Conservation (phyloP, 2,329 filamentous ascomycete genomes). For the Colletotrichum sp. region DNA sequence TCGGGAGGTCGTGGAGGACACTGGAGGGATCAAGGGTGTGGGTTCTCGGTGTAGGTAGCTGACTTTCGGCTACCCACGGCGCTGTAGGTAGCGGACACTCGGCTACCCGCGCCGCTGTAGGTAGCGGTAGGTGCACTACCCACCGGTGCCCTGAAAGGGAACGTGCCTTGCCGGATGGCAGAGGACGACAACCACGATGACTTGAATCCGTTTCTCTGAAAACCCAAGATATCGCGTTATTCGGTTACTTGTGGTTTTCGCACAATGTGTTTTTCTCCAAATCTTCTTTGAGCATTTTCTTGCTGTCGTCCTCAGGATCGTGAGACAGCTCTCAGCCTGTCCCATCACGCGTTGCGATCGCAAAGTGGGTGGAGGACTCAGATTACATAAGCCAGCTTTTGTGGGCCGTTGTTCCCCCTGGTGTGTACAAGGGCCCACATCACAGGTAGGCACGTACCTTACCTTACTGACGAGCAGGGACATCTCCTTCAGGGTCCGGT, state of each 20-base stretch:
- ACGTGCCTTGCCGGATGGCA: too few species aligned
- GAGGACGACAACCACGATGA: neutral
- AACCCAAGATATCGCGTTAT: neutral
- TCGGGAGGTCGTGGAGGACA: neutral
- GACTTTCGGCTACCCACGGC: too few species aligned
- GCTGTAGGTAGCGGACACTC: too few species aligned
- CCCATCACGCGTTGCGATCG: neutral
- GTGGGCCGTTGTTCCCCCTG: neutral
- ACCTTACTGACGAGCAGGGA: neutral
- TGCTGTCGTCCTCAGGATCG: neutral
- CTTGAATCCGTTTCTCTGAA: neutral
- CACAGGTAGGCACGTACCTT: neutral
- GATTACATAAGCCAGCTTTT: neutral
- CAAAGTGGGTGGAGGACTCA: neutral
- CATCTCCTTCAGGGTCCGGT: neutral
- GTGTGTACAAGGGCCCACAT: neutral
- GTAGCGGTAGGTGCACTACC: too few species aligned
- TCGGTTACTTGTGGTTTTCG: neutral
- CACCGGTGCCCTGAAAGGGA: too few species aligned
- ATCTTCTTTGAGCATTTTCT: neutral
- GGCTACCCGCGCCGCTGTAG: too few species aligned
- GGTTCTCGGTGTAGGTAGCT: too few species aligned
- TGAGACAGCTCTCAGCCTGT: neutral
- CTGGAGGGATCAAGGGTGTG: too few species aligned
- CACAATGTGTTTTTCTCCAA: accelerated